Evolutionary conservation across 768 basidiomycete species (phyloP), one percentile per base, ranked within the genome.

Genomic region (Scleroderma bovista): DNA sequence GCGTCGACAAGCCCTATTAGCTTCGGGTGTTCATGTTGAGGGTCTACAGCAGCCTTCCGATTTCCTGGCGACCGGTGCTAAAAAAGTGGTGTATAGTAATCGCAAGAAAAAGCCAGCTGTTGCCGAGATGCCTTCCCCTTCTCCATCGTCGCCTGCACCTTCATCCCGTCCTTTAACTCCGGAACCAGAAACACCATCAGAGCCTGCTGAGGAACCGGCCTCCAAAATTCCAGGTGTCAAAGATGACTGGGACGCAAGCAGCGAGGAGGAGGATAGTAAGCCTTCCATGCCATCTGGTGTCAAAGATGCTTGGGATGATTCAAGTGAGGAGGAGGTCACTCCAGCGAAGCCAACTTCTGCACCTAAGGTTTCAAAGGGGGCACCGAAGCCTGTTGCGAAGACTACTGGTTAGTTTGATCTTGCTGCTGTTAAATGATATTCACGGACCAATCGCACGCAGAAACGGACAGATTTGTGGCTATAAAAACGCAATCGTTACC

Each of bases 1-100:
- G 26, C 84, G 93, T 49, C 88, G 84, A 63, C 82, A 95, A 63
- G 94, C 95, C 2, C 78, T 98, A 46, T 75, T 98, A 44, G 86
- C 89, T 17, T 87, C 89, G 32, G 93, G 93, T 44, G 87, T 88
- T 43, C 84, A 85, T 57, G 87, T 99, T 52, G 93, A 94, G 60
- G 96, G 91, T 52, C 72, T 98, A 17, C 86, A 91, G 48, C 80
- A 86, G 55, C 54, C 70, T 26, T 63, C 76, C 19, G 64, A 71
- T 59, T 67, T 66, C 55, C 70, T 62, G 13, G 71, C 70, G 20
- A 63, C 72, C 15, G 59, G 53, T 38, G 65, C 64, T 51, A 93
- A 85, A 70, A 92, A 87, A 65, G 83, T 89, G 22, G 79, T 84
- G 6, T 96, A 94, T 65, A 83, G 85, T 42, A 86, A 77, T 58